Evolutionary conservation across 306 rosid species (phyloP).

Genomic region (Lagenaria siceraria): DNA sequence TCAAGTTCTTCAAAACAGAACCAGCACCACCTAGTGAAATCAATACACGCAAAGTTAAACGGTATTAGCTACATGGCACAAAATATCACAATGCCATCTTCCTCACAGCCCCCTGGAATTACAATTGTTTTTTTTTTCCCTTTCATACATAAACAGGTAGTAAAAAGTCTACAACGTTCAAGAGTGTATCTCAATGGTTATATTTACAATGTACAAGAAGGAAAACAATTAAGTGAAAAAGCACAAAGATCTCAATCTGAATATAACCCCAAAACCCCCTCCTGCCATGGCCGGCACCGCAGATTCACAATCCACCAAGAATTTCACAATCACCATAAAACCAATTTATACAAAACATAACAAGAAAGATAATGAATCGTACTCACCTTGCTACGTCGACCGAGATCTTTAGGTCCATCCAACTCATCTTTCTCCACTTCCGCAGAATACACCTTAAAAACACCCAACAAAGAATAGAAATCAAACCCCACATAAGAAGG

Average conservation of each 20-base stretch:
- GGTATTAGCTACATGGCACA: not conserved
- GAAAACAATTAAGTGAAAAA: not conserved
- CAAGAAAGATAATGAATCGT: not conserved
- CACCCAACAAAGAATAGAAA: conserved; percentile 6
- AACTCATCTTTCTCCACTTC: conserved; percentile 27
- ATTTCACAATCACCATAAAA: not conserved
- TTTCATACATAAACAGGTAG: not conserved
- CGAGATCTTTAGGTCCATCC: conserved; percentile 54
- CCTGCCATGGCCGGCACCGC: not conserved
- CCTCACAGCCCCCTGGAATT: not conserved
- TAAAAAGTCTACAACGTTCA: not conserved
- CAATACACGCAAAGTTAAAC: not conserved
- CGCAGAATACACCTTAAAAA: conserved; percentile 30
- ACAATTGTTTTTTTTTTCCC: not conserved
- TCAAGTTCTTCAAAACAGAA: not conserved
- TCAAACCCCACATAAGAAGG: not conserved
- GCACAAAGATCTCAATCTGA: not conserved
- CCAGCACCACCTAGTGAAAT: not conserved
- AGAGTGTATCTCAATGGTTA: not conserved
- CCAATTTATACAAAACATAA: not conserved
- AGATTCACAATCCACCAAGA: not conserved
- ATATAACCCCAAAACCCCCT: not conserved
- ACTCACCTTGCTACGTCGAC: conserved; percentile 76
- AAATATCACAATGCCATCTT: not conserved
- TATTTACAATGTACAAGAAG: not conserved